Base-by-base conservation (phyloP, 352 stramenopile species). In the Pythium aquatile region DNA sequence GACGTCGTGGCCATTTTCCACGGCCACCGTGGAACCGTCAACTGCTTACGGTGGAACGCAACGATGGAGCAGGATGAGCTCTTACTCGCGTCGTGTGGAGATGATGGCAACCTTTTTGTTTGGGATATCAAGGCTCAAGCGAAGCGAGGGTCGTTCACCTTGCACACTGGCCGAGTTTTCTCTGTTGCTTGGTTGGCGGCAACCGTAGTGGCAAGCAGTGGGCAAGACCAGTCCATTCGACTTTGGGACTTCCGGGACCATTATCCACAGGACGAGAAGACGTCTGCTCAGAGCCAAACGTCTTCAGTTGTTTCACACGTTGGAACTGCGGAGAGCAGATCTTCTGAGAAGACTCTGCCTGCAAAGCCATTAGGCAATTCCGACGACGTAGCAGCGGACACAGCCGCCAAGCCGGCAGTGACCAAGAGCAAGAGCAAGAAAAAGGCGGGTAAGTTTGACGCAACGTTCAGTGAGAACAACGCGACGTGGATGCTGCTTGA, bases 171-270 rank as follows among this genome's bases (percentile, higher is more conserved):
- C 16, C 76, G 85, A 1, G 83, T 86, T 13, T 61, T 92, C 35
- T 73, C 81, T 0, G 53, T 90, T 3, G 73, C 75, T 8, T 94
- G 85, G 81, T 55, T 91, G 9, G 68, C 70, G 9, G n/a, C 61
- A 3, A 72, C 69, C 11, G 63, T 66, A 0, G 58, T 94, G 1
- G 72, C 76, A n/a, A 90, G 78, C 30, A 79, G 78, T 20, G 79
- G 81, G 28, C 83, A 92, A 24, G 83, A 91, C 47, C 85, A 94
- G 66, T 83, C 80, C 3, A 70, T 88, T 26, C 81, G 83, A 5
- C 14, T 88, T 11, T 94, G 85, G 85, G 61, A 73, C 30, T 63
- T 56, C 29, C 46, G 29, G 5, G 40, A 65, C 28, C 49, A 65
- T 37, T 17, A 29, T 32, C 53, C 26, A 11, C 47, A 40, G 33